Evolutionary conservation across 768 basidiomycete species (phyloP).

Genomic region (Leucocoprinus sp.): DNA sequence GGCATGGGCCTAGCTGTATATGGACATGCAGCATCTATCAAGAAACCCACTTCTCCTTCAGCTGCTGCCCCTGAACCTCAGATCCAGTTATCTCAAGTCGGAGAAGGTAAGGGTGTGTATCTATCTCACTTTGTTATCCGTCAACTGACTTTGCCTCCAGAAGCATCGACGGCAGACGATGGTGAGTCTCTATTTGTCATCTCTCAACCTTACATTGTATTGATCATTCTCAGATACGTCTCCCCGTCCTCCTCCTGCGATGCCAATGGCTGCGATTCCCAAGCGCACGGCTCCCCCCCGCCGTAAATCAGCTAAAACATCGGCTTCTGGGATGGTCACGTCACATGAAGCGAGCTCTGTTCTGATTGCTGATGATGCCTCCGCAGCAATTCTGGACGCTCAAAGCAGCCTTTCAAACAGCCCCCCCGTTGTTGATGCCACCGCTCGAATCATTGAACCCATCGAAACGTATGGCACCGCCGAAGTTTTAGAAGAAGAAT

Average conservation of each 20-base stretch:
- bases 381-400: too few relatives aligned
- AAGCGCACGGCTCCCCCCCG: constrained; percentile 71
- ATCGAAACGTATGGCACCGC: too few relatives aligned
- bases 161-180: background rate
- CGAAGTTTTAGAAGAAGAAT: background rate
- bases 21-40: constrained; percentile 32
- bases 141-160: background rate
- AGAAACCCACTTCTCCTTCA: constrained; percentile 15
- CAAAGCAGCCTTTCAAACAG: too few relatives aligned
- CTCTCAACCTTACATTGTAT: background rate
- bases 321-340: background rate
- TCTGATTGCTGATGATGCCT: background rate
- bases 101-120: background rate
- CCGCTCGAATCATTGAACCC: too few relatives aligned
- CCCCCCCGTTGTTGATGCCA: too few relatives aligned
- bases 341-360: constrained; percentile 2
- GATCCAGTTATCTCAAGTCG: background rate
- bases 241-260: constrained; percentile 38
- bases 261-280: constrained; percentile 71
- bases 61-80: background rate
- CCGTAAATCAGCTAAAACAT: constrained; percentile 31
- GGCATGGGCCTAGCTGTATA: constrained; percentile 76
- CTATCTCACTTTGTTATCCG: background rate
- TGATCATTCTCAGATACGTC: constrained; percentile 13
- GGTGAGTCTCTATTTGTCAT: background rate